Base-by-base conservation (phyloP, 106 monocot genomes). In the Allium cepa region DNA sequence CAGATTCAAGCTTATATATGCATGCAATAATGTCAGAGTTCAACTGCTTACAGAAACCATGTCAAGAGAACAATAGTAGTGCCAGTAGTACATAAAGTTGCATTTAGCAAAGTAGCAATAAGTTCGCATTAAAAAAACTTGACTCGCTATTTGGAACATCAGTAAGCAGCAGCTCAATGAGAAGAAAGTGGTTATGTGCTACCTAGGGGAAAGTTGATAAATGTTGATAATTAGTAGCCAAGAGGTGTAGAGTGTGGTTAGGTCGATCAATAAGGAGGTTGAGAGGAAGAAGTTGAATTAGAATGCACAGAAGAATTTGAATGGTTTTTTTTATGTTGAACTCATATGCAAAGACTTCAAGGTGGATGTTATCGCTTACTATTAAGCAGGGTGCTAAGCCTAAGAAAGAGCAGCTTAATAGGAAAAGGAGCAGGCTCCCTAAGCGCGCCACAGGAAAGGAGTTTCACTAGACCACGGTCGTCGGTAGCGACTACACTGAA, bases 51-150 rank as follows among this genome's bases (percentile, higher is more conserved):
- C n/a, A n/a, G n/a, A n/a, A n/a, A n/a, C n/a, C n/a, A n/a, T n/a
- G n/a, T n/a, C n/a, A n/a, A n/a, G n/a, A n/a, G n/a, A n/a, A n/a
- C n/a, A n/a, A n/a, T n/a, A n/a, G n/a, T n/a, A n/a, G n/a, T n/a
- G n/a, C n/a, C n/a, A n/a, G n/a, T n/a, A n/a, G n/a, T n/a, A n/a
- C n/a, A n/a, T n/a, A n/a, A n/a, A n/a, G n/a, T n/a, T n/a, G n/a
- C n/a, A n/a, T n/a, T n/a, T n/a, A n/a, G n/a, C n/a, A n/a, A n/a
- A n/a, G n/a, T n/a, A n/a, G n/a, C n/a, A n/a, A n/a, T n/a, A 87
- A 79, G 64, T 94, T 82, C 0, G 94, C 94, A 0, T 94, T 94
- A 53, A 82, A 94, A 81, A 90, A 87, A 79, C 78, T 94, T 3
- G 94, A 94, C 50, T 49, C 72, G 1, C 72, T 94, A 2, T 94